Conservation (phyloP, 345 rosid genomes). For the Syzygium oleosum region DNA sequence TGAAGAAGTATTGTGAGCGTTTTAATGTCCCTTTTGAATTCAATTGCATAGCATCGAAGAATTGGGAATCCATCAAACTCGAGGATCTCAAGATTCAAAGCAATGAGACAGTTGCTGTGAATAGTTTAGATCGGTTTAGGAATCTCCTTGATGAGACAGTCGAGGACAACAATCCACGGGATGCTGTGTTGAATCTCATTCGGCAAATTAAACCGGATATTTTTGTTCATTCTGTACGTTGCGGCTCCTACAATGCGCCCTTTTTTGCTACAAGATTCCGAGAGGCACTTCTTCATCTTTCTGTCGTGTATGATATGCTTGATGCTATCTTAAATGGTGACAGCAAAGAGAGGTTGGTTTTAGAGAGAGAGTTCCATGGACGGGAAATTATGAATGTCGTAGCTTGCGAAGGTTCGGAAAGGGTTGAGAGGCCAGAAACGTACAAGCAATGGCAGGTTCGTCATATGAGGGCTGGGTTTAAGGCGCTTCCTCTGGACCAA, state of each 20-base stretch:
- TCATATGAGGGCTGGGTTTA: constrained; percentile 58
- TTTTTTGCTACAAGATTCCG: constrained; percentile 49
- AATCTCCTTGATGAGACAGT: constrained; percentile 21
- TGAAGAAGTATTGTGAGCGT: constrained; percentile 18
- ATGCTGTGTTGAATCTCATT: constrained; percentile 15
- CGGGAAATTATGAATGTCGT: constrained; percentile 51
- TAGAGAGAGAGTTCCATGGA: constrained; percentile 52
- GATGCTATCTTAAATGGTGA: constrained; percentile 41
- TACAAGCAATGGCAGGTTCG: constrained; percentile 85
- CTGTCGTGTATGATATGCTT: constrained; percentile 54
- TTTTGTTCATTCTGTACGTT: constrained; percentile 7
- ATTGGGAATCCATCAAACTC: constrained; percentile 21
- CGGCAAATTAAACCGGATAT: constrained; percentile 19
- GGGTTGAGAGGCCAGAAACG: constrained; percentile 79
- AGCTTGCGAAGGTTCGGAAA: constrained; percentile 70
- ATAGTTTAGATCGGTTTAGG: constrained; percentile 10
- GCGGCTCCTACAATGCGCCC: constrained; percentile 23
- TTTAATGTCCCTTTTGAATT: constrained; percentile 26
- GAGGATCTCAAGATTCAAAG: constrained; percentile 15
- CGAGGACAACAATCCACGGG: constrained; percentile 11
- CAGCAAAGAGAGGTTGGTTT: constrained; percentile 35
- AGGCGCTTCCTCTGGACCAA: constrained; percentile 34
- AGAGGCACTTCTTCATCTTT: constrained; percentile 68
- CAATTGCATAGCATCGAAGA: constrained; percentile 20
- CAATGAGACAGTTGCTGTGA: constrained; percentile 16